Percentiles rank a stretch among this genome's conserved stretches.
Evolutionary conservation across 257 asterid species (phyloP).

Genomic region (Scutellaria baicalensis): DNA sequence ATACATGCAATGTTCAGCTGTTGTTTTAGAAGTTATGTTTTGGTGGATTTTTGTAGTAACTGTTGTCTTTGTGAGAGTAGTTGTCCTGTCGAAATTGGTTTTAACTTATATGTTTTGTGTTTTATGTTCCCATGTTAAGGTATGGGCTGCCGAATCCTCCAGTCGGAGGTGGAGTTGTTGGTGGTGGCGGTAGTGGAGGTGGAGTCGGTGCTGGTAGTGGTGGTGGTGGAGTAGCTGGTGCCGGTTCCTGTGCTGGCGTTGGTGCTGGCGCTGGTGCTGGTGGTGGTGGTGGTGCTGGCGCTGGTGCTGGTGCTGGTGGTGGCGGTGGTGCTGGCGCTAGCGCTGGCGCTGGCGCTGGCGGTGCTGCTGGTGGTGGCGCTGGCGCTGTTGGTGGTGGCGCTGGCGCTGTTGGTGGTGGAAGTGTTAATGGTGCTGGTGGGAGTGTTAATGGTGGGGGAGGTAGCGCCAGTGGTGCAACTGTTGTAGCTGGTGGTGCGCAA

Average conservation of each 20-base stretch:
- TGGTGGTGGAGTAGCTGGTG: constrained; percentile 7
- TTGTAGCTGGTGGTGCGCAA: constrained; percentile 33
- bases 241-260: not conserved
- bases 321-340: not conserved
- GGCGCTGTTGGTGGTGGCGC: constrained; percentile 19
- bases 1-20: not conserved
- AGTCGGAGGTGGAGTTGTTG: constrained; percentile 3
- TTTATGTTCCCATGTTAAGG: constrained; percentile 18
- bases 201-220: not conserved
- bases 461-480: constrained; percentile 26
- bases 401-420: constrained; percentile 27
- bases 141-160: constrained; percentile 28
- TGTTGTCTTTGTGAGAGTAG: not conserved
- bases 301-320: not conserved
- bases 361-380: constrained; percentile 1
- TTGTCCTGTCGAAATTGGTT: constrained; percentile 4
- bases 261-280: not conserved
- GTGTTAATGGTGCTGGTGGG: constrained; percentile 11
- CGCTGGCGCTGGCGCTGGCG: constrained; percentile 8
- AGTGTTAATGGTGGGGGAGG: constrained; percentile 23
- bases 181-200: constrained; percentile 2
- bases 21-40: not conserved
- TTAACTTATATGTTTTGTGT: not conserved
- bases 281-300: constrained; percentile 8
- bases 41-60: not conserved